Conservation (phyloP, 371 early-diverging fungal species). For the Mucor mucedo region DNA sequence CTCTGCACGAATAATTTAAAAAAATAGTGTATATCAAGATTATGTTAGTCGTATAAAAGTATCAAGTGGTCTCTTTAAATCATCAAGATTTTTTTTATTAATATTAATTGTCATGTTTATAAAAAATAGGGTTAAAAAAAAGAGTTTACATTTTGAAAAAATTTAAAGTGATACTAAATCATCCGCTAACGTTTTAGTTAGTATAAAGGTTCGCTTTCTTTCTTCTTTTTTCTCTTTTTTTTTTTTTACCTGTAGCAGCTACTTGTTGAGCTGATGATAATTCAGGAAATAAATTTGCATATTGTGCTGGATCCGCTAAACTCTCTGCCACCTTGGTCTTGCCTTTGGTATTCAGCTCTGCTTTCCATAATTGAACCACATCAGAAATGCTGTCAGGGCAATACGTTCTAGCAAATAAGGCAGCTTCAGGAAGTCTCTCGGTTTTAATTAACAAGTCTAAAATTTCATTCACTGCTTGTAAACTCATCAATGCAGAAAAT, state of each 20-base stretch:
- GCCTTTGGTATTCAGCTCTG: conserved; percentile 63
- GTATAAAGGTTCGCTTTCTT: too few relatives aligned
- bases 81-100: too few relatives aligned
- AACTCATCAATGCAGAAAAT: conserved; percentile 79
- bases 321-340: conserved; percentile 87
- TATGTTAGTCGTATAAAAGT: too few relatives aligned
- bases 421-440: conserved; percentile 94
- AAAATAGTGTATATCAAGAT: too few relatives aligned
- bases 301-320: conserved; percentile 83
- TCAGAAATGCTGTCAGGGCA: conserved; percentile 77
- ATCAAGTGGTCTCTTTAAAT: too few relatives aligned
- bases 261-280: not conserved
- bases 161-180: too few relatives aligned
- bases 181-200: too few relatives aligned
- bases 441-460: conserved; percentile 84
- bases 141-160: too few relatives aligned
- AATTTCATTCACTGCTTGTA: conserved; percentile 76
- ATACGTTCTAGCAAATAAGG: conserved; percentile 91
- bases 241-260: not conserved
- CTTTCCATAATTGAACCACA: conserved; percentile 84
- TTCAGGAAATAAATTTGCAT: conserved; percentile 88
- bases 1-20: too few relatives aligned
- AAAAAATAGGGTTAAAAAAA: too few relatives aligned
- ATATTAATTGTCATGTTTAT: too few relatives aligned
- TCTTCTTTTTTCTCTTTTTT: too few relatives aligned